Conservation (phyloP, 179 eudicot species). For the Beta macrorhiza region DNA sequence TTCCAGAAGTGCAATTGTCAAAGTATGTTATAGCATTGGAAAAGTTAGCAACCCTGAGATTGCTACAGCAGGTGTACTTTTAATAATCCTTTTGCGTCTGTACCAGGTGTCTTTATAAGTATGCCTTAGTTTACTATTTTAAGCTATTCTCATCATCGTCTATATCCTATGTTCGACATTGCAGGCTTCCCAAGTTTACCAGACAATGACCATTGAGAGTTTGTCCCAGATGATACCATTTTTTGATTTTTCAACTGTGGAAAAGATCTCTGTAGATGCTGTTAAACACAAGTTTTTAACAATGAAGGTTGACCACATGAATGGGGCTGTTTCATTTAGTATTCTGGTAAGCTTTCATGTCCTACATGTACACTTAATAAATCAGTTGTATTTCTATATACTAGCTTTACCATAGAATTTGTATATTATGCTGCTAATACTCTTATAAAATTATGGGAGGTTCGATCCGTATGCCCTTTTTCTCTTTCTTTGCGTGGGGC, state of each 20-base stretch:
- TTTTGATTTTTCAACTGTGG: constrained; percentile 70
- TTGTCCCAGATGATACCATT: constrained; percentile 72
- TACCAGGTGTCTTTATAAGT: background rate
- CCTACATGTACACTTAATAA: background rate
- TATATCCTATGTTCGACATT: constrained; percentile 21
- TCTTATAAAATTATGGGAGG: background rate
- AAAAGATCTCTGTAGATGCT: constrained; percentile 87
- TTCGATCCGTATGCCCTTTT: background rate
- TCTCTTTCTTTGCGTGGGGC: background rate
- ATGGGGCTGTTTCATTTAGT: constrained; percentile 62
- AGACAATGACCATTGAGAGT: constrained; percentile 65
- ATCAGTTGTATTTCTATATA: background rate
- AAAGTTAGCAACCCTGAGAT: constrained; percentile 76
- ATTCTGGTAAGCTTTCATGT: constrained; percentile 40
- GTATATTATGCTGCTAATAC: background rate
- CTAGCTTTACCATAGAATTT: background rate
- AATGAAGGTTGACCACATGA: constrained; percentile 79
- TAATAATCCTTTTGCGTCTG: constrained; percentile 8
- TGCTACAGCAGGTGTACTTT: constrained; percentile 77
- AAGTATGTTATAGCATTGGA: constrained; percentile 69
- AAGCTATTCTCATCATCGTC: constrained; percentile 4
- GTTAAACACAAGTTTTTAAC: constrained; percentile 72
- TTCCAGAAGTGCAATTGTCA: constrained; percentile 80
- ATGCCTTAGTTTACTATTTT: background rate
- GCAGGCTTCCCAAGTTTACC: constrained; percentile 85